phyloP scores from a whole-genome alignment of 2,329 filamentous ascomycete genomes.

The Dactylella cylindrospora region DNA sequence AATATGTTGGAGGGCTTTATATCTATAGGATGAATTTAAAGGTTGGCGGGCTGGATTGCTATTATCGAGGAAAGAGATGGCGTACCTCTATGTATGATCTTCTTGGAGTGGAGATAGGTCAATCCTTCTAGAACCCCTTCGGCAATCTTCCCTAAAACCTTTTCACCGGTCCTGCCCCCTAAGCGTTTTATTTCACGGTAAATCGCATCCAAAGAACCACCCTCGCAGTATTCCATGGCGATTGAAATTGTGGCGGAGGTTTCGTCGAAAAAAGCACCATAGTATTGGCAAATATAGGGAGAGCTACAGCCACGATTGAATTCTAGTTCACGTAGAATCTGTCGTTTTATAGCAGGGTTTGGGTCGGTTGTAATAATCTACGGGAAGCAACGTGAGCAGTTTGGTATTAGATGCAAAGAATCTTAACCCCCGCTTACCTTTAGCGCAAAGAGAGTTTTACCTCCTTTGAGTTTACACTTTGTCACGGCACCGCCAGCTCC shows the following conservation, averaged over 20 bases:
- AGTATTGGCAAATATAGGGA: conserved; percentile 95
- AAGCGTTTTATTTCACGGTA: conserved; percentile 97
- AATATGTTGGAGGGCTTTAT: conserved; percentile 99
- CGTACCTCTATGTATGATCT: conserved; percentile 84
- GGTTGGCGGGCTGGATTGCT: neutral
- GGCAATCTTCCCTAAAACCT: conserved; percentile 93
- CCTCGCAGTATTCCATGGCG: conserved; percentile 98
- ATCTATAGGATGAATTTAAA: conserved; percentile 58
- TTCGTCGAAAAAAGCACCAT: conserved; percentile 93
- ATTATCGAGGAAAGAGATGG: neutral
- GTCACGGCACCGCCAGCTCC: conserved; percentile 95
- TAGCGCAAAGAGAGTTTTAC: conserved; percentile 90
- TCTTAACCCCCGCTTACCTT: conserved; percentile 65
- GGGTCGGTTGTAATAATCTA: conserved; percentile 98
- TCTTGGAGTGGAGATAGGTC: conserved; percentile 90
- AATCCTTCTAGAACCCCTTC: conserved; percentile 91
- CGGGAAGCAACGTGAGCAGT: neutral
- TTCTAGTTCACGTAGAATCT: conserved; percentile 91
- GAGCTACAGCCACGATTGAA: conserved; percentile 98
- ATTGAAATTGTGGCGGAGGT: conserved; percentile 97
- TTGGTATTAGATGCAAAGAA: neutral
- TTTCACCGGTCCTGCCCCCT: conserved; percentile 91
- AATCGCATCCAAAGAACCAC: conserved; percentile 91
- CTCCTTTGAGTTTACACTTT: conserved; percentile 80
- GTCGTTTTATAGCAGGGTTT: conserved; percentile 96